A percentile compares a stretch with the other conserved stretches of the same genome.
Conservation (phyloP, 768 basidiomycete species). For the Kondoa subrosea region DNA sequence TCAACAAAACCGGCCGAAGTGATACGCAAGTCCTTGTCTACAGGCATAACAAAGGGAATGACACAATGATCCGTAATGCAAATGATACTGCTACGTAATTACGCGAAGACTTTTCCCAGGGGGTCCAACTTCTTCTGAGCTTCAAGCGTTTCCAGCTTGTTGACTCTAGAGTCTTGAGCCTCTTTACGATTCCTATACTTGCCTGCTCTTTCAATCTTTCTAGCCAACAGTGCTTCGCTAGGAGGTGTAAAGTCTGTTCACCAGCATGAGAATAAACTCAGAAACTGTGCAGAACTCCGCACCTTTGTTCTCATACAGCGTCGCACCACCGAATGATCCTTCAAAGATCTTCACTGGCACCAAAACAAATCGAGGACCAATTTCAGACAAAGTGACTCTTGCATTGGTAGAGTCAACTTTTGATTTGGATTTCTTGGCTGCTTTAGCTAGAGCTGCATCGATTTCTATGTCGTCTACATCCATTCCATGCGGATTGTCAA, state of each 20-base stretch:
- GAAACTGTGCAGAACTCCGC: not conserved
- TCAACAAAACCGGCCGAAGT: not conserved
- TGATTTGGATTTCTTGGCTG: slow-evolving; percentile 38
- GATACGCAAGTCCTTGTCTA: slow-evolving; percentile 13
- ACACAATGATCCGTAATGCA: no score
- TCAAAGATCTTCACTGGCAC: slow-evolving; percentile 97
- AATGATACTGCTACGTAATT: slow-evolving; percentile 31
- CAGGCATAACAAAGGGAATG: no score
- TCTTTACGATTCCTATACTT: slow-evolving; percentile 72
- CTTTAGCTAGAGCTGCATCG: slow-evolving; percentile 16
- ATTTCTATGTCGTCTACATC: slow-evolving; percentile 56
- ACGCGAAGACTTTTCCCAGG: slow-evolving; percentile 65
- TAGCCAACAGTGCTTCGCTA: slow-evolving; percentile 52
- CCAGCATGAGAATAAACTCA: not conserved
- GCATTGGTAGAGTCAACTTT: slow-evolving; percentile 36
- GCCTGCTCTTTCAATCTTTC: slow-evolving; percentile 54
- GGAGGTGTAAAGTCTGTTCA: slow-evolving; percentile 76
- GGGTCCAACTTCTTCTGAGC: slow-evolving; percentile 49
- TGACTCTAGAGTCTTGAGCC: slow-evolving; percentile 48
- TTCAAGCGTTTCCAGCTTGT: slow-evolving; percentile 48
- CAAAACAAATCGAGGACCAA: slow-evolving; percentile 90
- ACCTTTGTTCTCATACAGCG: slow-evolving; percentile 87
- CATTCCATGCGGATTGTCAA: not conserved
- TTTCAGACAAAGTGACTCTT: slow-evolving; percentile 78
- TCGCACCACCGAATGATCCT: slow-evolving; percentile 86